Conservation (phyloP, 495 filamentous ascomycete genomes). For the Lasiosphaeriaceae sp. region DNA sequence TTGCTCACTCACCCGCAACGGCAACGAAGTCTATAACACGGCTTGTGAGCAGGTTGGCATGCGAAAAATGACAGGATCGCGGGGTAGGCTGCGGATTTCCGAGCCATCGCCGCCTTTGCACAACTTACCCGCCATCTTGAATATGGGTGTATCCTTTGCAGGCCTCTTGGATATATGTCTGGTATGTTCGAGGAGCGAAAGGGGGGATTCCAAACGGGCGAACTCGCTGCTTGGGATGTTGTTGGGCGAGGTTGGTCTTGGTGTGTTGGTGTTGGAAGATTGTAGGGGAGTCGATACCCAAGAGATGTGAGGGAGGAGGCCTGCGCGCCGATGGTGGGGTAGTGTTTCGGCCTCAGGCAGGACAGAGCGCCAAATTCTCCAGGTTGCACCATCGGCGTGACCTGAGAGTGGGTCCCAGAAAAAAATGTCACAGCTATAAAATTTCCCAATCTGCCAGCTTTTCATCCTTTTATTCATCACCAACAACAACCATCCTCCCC, state of each 20-base stretch:
- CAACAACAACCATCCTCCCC: not conserved
- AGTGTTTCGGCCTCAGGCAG: slow-evolving; percentile 18
- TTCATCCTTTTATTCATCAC: too few relatives aligned
- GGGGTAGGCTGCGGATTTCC: slow-evolving; percentile 5
- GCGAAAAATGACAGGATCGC: not conserved
- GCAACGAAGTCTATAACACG: slow-evolving; percentile 19
- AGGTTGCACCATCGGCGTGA: too few relatives aligned
- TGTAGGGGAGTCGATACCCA: slow-evolving; percentile 27
- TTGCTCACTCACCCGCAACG: slow-evolving; percentile 27
- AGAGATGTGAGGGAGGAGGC: slow-evolving; percentile 5
- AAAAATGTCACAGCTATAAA: too few relatives aligned
- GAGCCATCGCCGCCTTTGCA: not conserved
- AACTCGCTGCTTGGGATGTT: not conserved
- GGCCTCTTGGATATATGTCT: not conserved
- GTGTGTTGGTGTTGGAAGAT: slow-evolving; percentile 13
- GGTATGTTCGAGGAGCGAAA: not conserved
- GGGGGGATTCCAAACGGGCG: not conserved
- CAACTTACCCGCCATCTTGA: slow-evolving; percentile 13
- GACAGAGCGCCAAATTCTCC: not conserved
- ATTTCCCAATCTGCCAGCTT: too few relatives aligned
- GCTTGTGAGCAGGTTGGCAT: slow-evolving; percentile 4
- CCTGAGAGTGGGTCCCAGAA: not conserved
- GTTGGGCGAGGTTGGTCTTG: slow-evolving; percentile 4
- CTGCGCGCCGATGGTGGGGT: slow-evolving; percentile 17
- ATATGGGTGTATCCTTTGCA: not conserved